phyloP scores from a whole-genome alignment of 768 basidiomycete species.

The Hemileccinum impolitum region DNA sequence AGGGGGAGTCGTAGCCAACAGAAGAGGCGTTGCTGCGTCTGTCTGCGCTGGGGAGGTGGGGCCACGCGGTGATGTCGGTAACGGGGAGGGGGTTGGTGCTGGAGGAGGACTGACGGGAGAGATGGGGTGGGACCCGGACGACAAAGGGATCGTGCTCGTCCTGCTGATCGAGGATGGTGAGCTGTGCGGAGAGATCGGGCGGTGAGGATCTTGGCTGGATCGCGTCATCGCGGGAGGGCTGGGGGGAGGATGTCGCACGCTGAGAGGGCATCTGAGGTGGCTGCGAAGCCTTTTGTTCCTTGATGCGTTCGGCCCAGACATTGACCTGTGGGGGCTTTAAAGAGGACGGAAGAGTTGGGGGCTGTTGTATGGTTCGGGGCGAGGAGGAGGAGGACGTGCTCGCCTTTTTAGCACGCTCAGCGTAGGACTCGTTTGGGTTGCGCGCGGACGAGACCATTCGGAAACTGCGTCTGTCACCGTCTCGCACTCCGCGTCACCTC shows the following conservation, averaged over 20 bases:
- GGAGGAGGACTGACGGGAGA: conserved; percentile 29
- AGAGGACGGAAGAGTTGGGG: background rate
- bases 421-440: conserved; percentile 52
- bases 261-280: conserved; percentile 10
- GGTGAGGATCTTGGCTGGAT: conserved; percentile 20
- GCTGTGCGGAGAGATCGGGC: conserved; percentile 14
- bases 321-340: conserved; percentile 31
- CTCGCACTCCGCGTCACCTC: conserved; percentile 19
- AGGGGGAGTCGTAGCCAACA: conserved; percentile 25
- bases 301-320: conserved; percentile 43
- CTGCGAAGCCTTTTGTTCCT: conserved; percentile 33
- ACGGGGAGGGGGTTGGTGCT: conserved; percentile 19
- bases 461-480: conserved; percentile 22
- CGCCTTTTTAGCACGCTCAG: conserved; percentile 50
- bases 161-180: conserved; percentile 23
- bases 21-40: conserved; percentile 37
- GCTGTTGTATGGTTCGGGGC: too few species aligned
- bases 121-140: conserved; percentile 36
- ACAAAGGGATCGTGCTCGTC: conserved; percentile 44
- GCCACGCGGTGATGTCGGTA: conserved; percentile 18
- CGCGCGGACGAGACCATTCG: conserved; percentile 34
- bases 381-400: conserved; percentile 9
- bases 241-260: conserved; percentile 9
- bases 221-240: conserved; percentile 14
- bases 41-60: conserved; percentile 17